Conservation (phyloP, 495 filamentous ascomycete genomes). For the Penicillium canariense region DNA sequence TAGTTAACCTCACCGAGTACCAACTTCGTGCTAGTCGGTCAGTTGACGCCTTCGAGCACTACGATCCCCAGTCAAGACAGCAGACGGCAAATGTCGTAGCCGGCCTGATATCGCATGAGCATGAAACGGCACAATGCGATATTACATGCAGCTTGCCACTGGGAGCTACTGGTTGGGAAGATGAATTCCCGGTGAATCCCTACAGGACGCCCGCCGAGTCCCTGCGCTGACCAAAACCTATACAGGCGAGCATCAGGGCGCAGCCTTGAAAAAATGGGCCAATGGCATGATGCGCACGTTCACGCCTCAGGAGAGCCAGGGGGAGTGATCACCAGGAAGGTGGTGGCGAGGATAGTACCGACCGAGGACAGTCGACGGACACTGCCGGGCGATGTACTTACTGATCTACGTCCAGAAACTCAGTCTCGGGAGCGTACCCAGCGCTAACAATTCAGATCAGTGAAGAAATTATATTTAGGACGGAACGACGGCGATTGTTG, state of each 20-base stretch:
- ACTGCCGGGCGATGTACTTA: not conserved
- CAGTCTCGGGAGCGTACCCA: constrained; percentile 4
- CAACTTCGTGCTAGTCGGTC: not conserved
- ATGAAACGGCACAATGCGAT: not conserved
- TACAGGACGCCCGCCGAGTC: not conserved
- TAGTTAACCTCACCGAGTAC: no score
- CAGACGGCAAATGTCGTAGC: not conserved
- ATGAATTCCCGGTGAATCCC: not conserved
- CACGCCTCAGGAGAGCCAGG: not conserved
- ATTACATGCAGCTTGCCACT: not conserved
- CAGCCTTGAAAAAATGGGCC: not conserved
- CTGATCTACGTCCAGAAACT: constrained; percentile 3
- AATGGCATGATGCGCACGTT: not conserved
- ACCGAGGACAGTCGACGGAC: not conserved
- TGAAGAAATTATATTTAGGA: constrained; percentile 23
- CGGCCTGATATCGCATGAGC: not conserved
- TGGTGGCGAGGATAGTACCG: constrained; percentile 1
- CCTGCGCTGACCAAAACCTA: not conserved
- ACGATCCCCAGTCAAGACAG: not conserved
- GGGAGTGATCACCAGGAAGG: not conserved
- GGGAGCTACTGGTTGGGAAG: not conserved
- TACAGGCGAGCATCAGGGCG: not conserved
- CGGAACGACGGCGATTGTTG: not conserved
- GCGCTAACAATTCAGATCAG: constrained; percentile 9
- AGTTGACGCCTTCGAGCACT: not conserved